phyloP scores from a whole-genome alignment of 1,284 basidiomycete species.

The Cutaneotrichosporon daszewskae region DNA sequence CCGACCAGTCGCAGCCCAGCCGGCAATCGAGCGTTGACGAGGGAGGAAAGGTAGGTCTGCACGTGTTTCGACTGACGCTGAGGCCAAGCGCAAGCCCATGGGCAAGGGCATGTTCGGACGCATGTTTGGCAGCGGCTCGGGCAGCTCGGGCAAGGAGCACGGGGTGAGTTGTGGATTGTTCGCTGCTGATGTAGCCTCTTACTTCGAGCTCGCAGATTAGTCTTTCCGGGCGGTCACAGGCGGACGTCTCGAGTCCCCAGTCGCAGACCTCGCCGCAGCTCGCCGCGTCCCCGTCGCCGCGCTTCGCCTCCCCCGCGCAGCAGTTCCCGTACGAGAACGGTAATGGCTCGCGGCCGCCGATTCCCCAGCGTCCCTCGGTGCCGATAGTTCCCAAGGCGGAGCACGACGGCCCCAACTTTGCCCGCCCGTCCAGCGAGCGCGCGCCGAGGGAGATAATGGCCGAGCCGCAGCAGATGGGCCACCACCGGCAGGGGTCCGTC shows the following conservation, averaged over 20 bases:
- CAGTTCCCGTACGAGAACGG: slow-evolving; percentile 6
- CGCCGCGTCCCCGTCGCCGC: slow-evolving; percentile 7
- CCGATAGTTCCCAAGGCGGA: slow-evolving; percentile 11
- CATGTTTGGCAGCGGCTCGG: slow-evolving; percentile 38
- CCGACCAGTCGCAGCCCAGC: slow-evolving; percentile 9
- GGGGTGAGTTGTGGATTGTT: neutral
- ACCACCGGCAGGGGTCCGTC: slow-evolving; percentile 3
- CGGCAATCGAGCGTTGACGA: slow-evolving; percentile 26
- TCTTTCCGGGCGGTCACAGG: slow-evolving; percentile 9
- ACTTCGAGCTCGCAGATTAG: slow-evolving; percentile 12
- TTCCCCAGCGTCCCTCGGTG: slow-evolving; percentile 11
- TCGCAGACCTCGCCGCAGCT: slow-evolving; percentile 7
- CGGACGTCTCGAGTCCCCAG: slow-evolving; percentile 4
- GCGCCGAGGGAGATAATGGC: slow-evolving; percentile 3
- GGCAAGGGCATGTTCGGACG: slow-evolving; percentile 44
- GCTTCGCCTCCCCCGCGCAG: slow-evolving; percentile 13
- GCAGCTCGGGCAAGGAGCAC: slow-evolving; percentile 11
- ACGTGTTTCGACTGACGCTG: neutral
- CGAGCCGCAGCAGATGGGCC: neutral
- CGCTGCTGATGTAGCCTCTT: slow-evolving; percentile 4
- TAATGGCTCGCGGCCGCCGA: slow-evolving; percentile 9
- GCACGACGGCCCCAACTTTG: neutral
- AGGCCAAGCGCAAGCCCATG: slow-evolving; percentile 16
- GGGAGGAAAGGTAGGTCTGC: slow-evolving; percentile 30
- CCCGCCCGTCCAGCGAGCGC: neutral